A percentile compares a stretch with the other conserved stretches of the same genome.
Conservation (phyloP, 2,329 filamentous ascomycete species). For the Fusarium sp. region DNA sequence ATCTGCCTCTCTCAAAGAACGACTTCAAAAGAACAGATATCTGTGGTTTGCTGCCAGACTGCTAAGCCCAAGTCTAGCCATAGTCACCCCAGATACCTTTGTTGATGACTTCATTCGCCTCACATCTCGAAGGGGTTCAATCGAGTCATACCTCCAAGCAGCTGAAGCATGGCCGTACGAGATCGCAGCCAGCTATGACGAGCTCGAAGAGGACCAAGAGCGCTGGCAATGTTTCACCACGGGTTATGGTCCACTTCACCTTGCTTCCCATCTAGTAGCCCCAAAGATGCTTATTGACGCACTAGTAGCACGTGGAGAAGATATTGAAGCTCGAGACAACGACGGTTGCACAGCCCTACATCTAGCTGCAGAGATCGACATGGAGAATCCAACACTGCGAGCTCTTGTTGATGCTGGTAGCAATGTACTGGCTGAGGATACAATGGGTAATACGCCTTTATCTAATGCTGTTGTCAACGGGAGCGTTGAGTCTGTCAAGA, state of each 20-base stretch:
- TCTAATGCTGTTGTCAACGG: neutral
- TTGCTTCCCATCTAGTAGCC: conserved; percentile 4
- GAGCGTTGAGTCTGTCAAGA: neutral
- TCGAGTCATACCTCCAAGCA: conserved; percentile 13
- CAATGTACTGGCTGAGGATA: neutral
- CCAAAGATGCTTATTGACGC: neutral
- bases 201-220: neutral
- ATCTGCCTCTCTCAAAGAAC: neutral
- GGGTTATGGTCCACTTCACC: conserved; percentile 2
- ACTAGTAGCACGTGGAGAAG: neutral
- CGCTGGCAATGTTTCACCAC: conserved; percentile 1
- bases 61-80: neutral
- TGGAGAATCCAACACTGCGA: neutral
- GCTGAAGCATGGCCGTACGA: conserved; percentile 4
- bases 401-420: neutral
- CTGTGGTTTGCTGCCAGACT: conserved; percentile 6
- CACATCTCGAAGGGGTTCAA: neutral
- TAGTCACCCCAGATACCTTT: neutral
- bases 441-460: neutral
- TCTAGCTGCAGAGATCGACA: conserved; percentile 4
- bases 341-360: conserved; percentile 12
- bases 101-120: neutral
- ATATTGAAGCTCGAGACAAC: neutral
- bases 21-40: neutral
- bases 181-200: neutral